A percentile compares a stretch with the other conserved stretches of the same genome.
phyloP scores from a whole-genome alignment of 257 asterid species.

The Solanum raphanifolium region DNA sequence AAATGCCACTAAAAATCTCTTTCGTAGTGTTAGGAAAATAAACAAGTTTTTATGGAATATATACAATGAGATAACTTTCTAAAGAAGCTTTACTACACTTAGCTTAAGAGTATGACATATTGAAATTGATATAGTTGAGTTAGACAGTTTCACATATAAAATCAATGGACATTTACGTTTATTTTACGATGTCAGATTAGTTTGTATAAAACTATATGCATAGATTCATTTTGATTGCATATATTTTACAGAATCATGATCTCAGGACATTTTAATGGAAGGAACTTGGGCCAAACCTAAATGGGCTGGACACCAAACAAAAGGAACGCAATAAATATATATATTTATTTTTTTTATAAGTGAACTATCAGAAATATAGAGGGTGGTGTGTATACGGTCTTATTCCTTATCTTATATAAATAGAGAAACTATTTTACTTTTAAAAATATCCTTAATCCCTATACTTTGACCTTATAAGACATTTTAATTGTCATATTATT shows the following conservation, averaged over 20 bases:
- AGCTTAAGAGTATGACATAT: not conserved
- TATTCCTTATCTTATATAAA: too few species aligned
- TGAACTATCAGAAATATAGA: not conserved
- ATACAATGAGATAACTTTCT: not conserved
- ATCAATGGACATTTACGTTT: not conserved
- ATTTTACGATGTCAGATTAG: not conserved
- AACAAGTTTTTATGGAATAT: not conserved
- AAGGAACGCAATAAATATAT: not conserved
- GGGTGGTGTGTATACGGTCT: too few species aligned
- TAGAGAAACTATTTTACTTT: too few species aligned
- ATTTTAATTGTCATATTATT: not conserved
- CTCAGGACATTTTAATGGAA: not conserved
- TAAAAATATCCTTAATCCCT: not conserved
- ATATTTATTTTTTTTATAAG: not conserved
- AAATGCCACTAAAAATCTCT: too few species aligned
- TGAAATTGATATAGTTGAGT: not conserved
- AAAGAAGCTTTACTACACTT: not conserved
- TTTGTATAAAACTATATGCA: not conserved
- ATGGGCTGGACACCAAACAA: not conserved
- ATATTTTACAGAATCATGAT: not conserved
- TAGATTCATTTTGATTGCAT: not conserved
- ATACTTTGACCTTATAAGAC: not conserved
- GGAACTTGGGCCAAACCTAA: not conserved
- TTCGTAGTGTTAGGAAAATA: not conserved
- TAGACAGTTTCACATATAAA: not conserved